A percentile compares a stretch with the other conserved stretches of the same genome.
phyloP scores from a whole-genome alignment of 306 rosid species.

The Astragalus glycyphyllos region DNA sequence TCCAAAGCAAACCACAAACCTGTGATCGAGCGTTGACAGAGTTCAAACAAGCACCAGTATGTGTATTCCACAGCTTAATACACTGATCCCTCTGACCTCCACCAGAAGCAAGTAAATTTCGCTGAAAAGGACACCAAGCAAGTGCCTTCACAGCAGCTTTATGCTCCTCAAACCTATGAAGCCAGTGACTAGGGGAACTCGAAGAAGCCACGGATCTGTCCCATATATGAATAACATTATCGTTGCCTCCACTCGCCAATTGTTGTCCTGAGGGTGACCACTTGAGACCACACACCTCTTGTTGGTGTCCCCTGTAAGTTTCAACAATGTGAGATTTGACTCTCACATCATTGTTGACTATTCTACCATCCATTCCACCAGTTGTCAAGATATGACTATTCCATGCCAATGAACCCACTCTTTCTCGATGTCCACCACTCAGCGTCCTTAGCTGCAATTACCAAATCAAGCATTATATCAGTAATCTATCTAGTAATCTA shows the following conservation, averaged over 20 bases:
- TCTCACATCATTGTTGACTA: constrained; percentile 74
- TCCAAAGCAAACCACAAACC: constrained; percentile 73
- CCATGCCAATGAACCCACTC: constrained; percentile 77
- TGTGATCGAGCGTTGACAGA: constrained; percentile 71
- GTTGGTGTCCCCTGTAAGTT: constrained; percentile 68
- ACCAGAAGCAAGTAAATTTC: constrained; percentile 63
- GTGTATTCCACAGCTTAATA: constrained; percentile 78
- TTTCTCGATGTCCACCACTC: constrained; percentile 58
- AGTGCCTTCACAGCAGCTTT: constrained; percentile 77
- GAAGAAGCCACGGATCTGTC: constrained; percentile 63
- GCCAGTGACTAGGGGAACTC: constrained; percentile 64
- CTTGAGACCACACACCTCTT: constrained; percentile 74
- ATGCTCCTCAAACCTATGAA: constrained; percentile 70
- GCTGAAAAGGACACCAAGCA: constrained; percentile 82
- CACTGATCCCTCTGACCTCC: constrained; percentile 69
- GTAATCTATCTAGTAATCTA: background rate
- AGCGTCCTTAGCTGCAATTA: constrained; percentile 63
- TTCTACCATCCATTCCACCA: constrained; percentile 70
- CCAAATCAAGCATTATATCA: background rate
- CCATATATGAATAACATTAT: constrained; percentile 70
- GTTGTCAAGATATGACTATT: constrained; percentile 71
- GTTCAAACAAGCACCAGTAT: constrained; percentile 75
- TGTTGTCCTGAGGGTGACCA: constrained; percentile 78
- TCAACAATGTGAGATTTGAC: constrained; percentile 61
- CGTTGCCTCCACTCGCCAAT: constrained; percentile 78